Evolutionary conservation across 768 basidiomycete species (phyloP), one percentile per base, ranked within the genome.

Genomic region (Amyloporia xantha): DNA sequence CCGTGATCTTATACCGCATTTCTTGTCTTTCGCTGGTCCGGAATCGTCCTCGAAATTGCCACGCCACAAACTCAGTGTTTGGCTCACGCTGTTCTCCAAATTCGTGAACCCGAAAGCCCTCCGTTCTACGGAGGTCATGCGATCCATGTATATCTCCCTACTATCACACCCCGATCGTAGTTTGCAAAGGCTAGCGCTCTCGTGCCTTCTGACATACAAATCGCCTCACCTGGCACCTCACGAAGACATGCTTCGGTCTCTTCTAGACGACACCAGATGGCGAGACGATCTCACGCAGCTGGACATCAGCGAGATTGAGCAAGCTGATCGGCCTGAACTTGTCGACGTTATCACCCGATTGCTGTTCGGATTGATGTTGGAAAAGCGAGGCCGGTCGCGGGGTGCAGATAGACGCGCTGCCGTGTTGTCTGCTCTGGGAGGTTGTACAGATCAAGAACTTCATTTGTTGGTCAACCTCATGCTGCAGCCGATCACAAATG

Each of bases 31-130:
- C 57, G 72, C 68, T 26, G 69, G 68, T 12, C 66, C 72, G n/a
- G 64, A 68, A 43, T 61, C 69, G 15, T 51, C 64, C 4, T 59
- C 70, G 3, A 74, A 70, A 39, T 64, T 86, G 5, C 67, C 81
- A 4, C 82, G 81, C 37, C 65, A 72, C 24, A 85, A 82, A 60
- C 76, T 96, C 9, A 68, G 68, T 13, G 72, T 79, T 0, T 98
- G 90, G 83, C 79, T 98, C 23, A 78, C 78, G 17, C 74, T 98
- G 10, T 90, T 97, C 65, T 76, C 88, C 43, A 95, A 93, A 62
- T 89, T 99, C 62, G 70, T 71, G 57, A 98, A 97, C 60, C 95
- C 94, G n/a, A 95, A 91, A 67, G 89, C 91, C 0, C 70, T 94
- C 1, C 77, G 82, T 60, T 73, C 79, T 5, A 78, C 88, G 0